Conservation (phyloP, 2,329 filamentous ascomycete species). For the Sporothrix curviconia region DNA sequence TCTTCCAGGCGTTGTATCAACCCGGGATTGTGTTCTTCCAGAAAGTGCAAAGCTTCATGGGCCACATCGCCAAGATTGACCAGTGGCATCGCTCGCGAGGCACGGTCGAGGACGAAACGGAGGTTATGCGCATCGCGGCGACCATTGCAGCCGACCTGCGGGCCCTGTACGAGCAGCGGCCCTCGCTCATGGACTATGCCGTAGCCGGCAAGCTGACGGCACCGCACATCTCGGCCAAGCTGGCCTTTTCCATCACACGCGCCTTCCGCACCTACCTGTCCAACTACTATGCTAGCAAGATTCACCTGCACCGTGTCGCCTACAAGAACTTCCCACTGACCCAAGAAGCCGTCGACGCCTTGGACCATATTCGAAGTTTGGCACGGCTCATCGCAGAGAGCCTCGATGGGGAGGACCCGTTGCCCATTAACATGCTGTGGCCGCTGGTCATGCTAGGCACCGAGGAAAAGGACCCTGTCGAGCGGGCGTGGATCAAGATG, state of each 20-base stretch:
- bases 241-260: conserved; percentile 44
- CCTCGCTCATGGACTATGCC: conserved; percentile 51
- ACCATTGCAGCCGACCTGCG: conserved; percentile 45
- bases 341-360: conserved; percentile 40
- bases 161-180: conserved; percentile 42
- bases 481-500: conserved; percentile 44
- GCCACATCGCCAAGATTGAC: conserved; percentile 49
- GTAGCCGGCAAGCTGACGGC: conserved; percentile 44
- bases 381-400: conserved; percentile 39
- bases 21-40: conserved; percentile 52
- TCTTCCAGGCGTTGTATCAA: conserved; percentile 50
- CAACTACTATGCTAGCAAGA: conserved; percentile 50
- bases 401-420: conserved; percentile 35
- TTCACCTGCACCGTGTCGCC: conserved; percentile 51
- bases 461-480: conserved; percentile 43
- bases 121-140: conserved; percentile 49
- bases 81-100: conserved; percentile 50
- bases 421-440: conserved; percentile 53
- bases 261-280: conserved; percentile 49
- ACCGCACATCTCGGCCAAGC: conserved; percentile 40
- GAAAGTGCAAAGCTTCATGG: conserved; percentile 52
- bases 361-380: conserved; percentile 42
- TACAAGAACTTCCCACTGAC: conserved; percentile 49
- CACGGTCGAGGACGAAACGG: conserved; percentile 51
- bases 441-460: conserved; percentile 49